phyloP scores from a whole-genome alignment of 2,329 filamentous ascomycete species.

The Xylaria digitata region DNA sequence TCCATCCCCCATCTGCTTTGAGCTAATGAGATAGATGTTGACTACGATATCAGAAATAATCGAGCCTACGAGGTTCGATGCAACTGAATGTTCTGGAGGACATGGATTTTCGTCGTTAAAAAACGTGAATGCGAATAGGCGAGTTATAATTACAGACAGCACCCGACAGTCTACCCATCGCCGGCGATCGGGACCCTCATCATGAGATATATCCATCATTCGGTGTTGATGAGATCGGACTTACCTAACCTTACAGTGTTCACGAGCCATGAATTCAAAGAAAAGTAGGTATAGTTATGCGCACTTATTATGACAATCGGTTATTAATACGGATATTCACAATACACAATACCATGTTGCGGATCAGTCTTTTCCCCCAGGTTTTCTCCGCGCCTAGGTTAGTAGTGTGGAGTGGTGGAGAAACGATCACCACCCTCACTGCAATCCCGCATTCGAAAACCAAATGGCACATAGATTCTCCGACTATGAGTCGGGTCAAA shows the following conservation, averaged over 20 bases:
- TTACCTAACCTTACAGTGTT: not conserved
- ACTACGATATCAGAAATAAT: not conserved
- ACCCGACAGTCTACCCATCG: not conserved
- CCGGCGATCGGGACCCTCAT: not conserved
- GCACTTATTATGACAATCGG: not conserved
- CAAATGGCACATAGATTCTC: conserved; percentile 6
- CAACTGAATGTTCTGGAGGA: not conserved
- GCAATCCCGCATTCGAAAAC: conserved; percentile 6
- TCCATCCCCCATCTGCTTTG: too few species aligned
- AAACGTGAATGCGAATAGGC: not conserved
- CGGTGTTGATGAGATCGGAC: not conserved
- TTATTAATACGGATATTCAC: too few species aligned
- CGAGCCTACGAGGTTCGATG: not conserved
- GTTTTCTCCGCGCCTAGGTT: conserved; percentile 26
- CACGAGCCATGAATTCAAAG: too few species aligned
- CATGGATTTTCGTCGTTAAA: too few species aligned
- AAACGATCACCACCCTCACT: conserved; percentile 1
- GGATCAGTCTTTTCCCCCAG: conserved; percentile 32
- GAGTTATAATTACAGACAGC: not conserved
- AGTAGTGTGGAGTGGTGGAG: conserved; percentile 21
- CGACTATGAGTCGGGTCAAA: conserved; percentile 3
- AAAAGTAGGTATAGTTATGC: not conserved
- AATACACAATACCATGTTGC: not conserved
- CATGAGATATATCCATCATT: not conserved
- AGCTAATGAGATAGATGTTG: too few species aligned